Evolutionary conservation across 768 basidiomycete genomes (phyloP).

Genomic region (Clitopilus passeckerianus): DNA sequence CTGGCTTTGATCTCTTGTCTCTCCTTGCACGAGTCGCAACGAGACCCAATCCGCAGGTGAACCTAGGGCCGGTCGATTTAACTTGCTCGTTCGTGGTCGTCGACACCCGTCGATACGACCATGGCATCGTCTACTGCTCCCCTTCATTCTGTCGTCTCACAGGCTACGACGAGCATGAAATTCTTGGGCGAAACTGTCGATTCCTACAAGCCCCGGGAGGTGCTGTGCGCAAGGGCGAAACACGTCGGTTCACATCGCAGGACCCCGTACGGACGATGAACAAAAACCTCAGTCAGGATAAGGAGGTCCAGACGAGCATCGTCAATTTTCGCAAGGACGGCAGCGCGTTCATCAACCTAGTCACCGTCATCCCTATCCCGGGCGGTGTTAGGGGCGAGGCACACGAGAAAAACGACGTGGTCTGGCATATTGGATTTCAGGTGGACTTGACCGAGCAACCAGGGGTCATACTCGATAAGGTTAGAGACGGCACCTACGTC

Average conservation of each 20-base stretch:
- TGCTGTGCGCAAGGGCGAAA: conserved; percentile 26
- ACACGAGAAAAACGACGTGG: conserved; percentile 65
- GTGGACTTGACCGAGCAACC: conserved; percentile 89
- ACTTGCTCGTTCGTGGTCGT: conserved; percentile 90
- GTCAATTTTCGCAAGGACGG: conserved; percentile 89
- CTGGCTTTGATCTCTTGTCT: conserved; percentile 87
- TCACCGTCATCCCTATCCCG: conserved; percentile 83
- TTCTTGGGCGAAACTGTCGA: conserved; percentile 87
- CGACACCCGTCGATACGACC: conserved; percentile 77
- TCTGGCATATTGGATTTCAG: conserved; percentile 93
- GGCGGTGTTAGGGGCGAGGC: conserved; percentile 47
- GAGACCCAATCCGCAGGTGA: conserved; percentile 68
- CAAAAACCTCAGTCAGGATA: conserved; percentile 61
- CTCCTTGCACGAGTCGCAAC: conserved; percentile 74
- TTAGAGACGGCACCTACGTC: conserved; percentile 73
- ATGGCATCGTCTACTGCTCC: conserved; percentile 87
- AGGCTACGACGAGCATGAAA: conserved; percentile 68
- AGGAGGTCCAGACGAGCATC: conserved; percentile 85
- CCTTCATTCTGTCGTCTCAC: conserved; percentile 78
- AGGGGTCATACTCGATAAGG: conserved; percentile 72
- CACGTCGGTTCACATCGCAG: conserved; percentile 54
- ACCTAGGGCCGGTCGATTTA: conserved; percentile 88
- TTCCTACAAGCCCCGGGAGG: conserved; percentile 81
- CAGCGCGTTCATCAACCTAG: conserved; percentile 83
- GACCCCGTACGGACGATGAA: conserved; percentile 61